Conservation (phyloP, 768 basidiomycete species). For the Cytidiella melzeri region DNA sequence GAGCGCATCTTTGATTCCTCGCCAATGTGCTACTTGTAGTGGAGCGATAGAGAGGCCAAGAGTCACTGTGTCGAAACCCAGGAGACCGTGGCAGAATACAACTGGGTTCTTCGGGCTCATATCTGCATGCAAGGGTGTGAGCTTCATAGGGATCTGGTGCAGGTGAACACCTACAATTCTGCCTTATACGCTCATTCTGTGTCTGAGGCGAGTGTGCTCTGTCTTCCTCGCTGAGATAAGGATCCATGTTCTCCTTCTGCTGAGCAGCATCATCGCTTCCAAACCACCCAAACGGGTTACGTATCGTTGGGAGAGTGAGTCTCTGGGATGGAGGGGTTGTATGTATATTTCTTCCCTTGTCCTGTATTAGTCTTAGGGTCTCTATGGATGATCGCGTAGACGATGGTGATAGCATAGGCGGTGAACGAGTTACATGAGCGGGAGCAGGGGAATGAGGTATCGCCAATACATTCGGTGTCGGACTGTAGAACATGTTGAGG, state of each 20-base stretch:
- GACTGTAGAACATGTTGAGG: slow-evolving; percentile 22
- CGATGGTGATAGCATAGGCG: slow-evolving; percentile 17
- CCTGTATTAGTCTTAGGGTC: slow-evolving; percentile 21
- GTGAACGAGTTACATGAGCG: slow-evolving; percentile 31
- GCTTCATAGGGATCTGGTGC: neutral
- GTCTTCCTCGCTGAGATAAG: slow-evolving; percentile 21
- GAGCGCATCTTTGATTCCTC: slow-evolving; percentile 91
- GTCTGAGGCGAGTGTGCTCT: slow-evolving; percentile 12
- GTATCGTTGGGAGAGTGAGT: slow-evolving; percentile 15
- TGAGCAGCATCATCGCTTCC: slow-evolving; percentile 12
- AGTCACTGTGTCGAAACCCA: slow-evolving; percentile 83
- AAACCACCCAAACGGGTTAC: slow-evolving; percentile 22
- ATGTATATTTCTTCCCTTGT: slow-evolving; percentile 20
- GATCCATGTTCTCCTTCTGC: slow-evolving; percentile 17
- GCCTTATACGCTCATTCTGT: slow-evolving; percentile 19
- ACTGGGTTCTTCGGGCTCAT: slow-evolving; percentile 76
- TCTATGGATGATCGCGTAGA: slow-evolving; percentile 19
- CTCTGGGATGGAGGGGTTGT: slow-evolving; percentile 18
- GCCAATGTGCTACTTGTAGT: slow-evolving; percentile 90
- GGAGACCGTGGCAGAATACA: slow-evolving; percentile 92
- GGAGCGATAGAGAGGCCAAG: slow-evolving; percentile 74
- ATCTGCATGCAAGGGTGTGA: slow-evolving; percentile 39
- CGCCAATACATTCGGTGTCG: slow-evolving; percentile 20
- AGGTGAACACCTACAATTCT: slow-evolving; percentile 16
- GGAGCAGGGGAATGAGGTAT: slow-evolving; percentile 28